Base-by-base conservation (phyloP, 2,329 filamentous ascomycete genomes). In the Ceratocystis cacaofunesta region DNA sequence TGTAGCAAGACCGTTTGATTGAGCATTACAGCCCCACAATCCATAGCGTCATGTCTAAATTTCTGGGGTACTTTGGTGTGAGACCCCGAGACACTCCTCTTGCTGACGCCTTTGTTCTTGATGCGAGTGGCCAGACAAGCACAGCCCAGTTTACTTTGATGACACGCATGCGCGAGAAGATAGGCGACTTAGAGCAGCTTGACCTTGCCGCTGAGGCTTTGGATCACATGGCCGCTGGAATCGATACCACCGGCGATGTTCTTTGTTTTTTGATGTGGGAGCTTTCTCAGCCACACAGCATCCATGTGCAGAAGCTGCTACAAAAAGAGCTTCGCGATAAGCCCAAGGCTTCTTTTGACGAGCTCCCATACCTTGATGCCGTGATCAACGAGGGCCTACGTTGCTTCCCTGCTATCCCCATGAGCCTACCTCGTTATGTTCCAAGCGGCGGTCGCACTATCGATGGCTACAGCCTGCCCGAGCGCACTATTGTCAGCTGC, bases 181-280 rank as follows among this genome's bases (percentile, higher is more conserved):
- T 74, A 4, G 66, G 67, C 19, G 70, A 68, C 3, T 76, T 86
- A 43, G 77, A 81, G 43, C 72, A 76, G 2, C 74, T 82, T 2
- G 80, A 85, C 69, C 79, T 83, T 68, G 85, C 85, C 0, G 85
- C 85, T 22, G 86, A 89, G 73, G 87, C 84, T 70, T 80, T 87
- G 66, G 86, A 89, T 69, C 86, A 89, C 72, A 84, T 89, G 82
- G 84, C 82, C 0, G 86, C 86, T 0, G 86, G 86, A 0, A 87
- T 89, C 67, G 86, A 89, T 70, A 89, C 86, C 0, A 88, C 86
- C 0, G 85, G 85, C 17, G 86, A 89, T 69, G 84, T 79, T 0
- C 76, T 89, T 0, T 88, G 85, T 70, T 88, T 88, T 70, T 76
- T 89, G 12, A 85, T 89, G 82, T 86, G 85, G 80, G 81, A 88